These are phyloP conservation scores for Cryptosporidium xiaoi DNA, from an alignment of 169 alveolate genomes.

Conservation along the genomic window DNA sequence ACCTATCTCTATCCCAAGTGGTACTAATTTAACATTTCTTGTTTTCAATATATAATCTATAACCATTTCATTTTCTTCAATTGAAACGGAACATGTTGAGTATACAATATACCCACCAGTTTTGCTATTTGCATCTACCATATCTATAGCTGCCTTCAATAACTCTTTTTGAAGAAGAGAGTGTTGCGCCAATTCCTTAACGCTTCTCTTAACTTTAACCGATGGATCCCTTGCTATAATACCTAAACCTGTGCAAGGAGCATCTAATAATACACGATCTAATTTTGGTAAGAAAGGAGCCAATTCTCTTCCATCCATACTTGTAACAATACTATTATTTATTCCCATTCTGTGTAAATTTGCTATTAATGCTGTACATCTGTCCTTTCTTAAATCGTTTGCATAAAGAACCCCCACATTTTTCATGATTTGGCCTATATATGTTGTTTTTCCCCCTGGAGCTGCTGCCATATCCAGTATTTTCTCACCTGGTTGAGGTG, in stretches of 20 bases:
- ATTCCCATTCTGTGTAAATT: slow-evolving; percentile 95
- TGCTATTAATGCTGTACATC: slow-evolving; percentile 92
- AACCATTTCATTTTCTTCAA: slow-evolving; percentile 97
- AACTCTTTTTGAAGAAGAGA: slow-evolving; percentile 95
- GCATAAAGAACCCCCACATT: slow-evolving; percentile 94
- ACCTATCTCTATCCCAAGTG: slow-evolving; percentile 87
- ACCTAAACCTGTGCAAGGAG: slow-evolving; percentile 97
- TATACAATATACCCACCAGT: slow-evolving; percentile 98
- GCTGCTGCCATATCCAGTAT: slow-evolving; percentile 97
- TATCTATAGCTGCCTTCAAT: slow-evolving; percentile 93
- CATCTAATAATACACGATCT: slow-evolving; percentile 95
- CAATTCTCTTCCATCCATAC: slow-evolving; percentile 93
- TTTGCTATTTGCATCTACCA: slow-evolving; percentile 88
- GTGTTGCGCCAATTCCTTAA: slow-evolving; percentile 91
- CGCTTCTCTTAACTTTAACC: slow-evolving; percentile 88
- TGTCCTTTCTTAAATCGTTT: slow-evolving; percentile 91
- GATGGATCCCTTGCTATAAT: slow-evolving; percentile 95
- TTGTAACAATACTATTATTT: slow-evolving; percentile 90
- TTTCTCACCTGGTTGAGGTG: slow-evolving; percentile 91
- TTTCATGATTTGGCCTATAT: slow-evolving; percentile 93
- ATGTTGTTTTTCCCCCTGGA: slow-evolving; percentile 98
- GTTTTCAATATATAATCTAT: slow-evolving; percentile 92
- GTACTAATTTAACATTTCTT: slow-evolving; percentile 87
- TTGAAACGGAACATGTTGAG: slow-evolving; percentile 96
- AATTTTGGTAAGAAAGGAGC: slow-evolving; percentile 86